These are phyloP conservation scores for Populus pruinosa DNA, from an alignment of 345 rosid species.

Conservation along the genomic window DNA sequence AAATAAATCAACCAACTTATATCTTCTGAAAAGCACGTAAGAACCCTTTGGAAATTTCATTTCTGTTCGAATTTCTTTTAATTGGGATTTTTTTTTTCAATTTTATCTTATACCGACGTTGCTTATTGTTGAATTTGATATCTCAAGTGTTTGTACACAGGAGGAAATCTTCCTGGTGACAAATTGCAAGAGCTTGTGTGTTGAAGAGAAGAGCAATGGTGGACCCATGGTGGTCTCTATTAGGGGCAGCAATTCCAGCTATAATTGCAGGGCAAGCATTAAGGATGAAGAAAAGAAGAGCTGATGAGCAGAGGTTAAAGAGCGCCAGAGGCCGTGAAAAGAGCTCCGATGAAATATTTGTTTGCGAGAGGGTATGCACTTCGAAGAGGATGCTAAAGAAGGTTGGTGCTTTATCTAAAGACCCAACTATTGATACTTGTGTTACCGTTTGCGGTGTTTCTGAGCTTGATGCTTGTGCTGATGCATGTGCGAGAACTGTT, in stretches of 20 bases:
- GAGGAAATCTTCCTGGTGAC: not conserved
- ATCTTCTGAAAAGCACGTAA: not conserved
- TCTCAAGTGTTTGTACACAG: not conserved
- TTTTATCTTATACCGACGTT: not conserved
- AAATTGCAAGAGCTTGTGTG: not conserved
- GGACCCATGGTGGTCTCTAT: slow-evolving; percentile 75
- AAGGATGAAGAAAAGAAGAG: slow-evolving; percentile 57
- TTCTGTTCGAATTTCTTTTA: not conserved
- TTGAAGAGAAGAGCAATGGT: slow-evolving; percentile 44
- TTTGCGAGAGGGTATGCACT: slow-evolving; percentile 86
- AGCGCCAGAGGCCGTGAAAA: slow-evolving; percentile 77
- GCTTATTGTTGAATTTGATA: not conserved
- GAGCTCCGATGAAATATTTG: slow-evolving; percentile 76
- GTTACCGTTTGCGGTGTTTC: slow-evolving; percentile 91
- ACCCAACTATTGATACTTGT: slow-evolving; percentile 71
- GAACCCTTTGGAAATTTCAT: not conserved
- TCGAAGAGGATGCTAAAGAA: slow-evolving; percentile 84
- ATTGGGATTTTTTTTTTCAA: not conserved
- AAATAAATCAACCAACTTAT: not conserved
- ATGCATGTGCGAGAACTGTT: slow-evolving; percentile 81
- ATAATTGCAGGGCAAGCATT: slow-evolving; percentile 63
- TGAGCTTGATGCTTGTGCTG: slow-evolving; percentile 83
- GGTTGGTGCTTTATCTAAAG: slow-evolving; percentile 80
- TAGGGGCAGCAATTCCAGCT: slow-evolving; percentile 74
- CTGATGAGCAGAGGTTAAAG: slow-evolving; percentile 69